Conservation (phyloP, 352 stramenopile genomes). For the Phytopythium mirpurense region DNA sequence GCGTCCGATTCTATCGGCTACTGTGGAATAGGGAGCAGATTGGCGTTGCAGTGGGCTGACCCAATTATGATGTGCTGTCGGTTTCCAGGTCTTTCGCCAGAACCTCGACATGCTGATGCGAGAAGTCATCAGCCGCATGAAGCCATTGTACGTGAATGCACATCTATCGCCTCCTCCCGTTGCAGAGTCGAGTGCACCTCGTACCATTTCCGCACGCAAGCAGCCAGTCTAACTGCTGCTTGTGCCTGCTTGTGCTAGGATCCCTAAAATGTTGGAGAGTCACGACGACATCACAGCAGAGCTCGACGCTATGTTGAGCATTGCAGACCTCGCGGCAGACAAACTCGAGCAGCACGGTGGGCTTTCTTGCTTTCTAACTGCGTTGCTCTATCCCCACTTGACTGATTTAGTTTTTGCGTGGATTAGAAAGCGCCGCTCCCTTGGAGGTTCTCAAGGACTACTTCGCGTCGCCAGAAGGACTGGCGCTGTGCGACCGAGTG, state of each 20-base stretch:
- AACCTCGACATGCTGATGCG: slow-evolving; percentile 50
- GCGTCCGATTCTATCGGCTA: not conserved
- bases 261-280: slow-evolving; percentile 38
- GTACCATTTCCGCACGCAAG: too few relatives aligned
- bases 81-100: slow-evolving; percentile 38
- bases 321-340: slow-evolving; percentile 34
- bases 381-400: not conserved
- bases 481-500: slow-evolving; percentile 57
- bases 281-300: slow-evolving; percentile 25
- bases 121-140: slow-evolving; percentile 24
- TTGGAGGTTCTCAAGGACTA: slow-evolving; percentile 38
- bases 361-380: not conserved
- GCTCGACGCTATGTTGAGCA: slow-evolving; percentile 30
- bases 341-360: slow-evolving; percentile 48
- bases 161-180: not conserved
- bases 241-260: slow-evolving; percentile 31
- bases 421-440: too few relatives aligned
- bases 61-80: not conserved
- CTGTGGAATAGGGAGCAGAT: too few relatives aligned
- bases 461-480: slow-evolving; percentile 35
- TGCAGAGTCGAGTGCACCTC: not conserved
- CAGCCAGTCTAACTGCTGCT: not conserved
- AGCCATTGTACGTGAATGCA: slow-evolving; percentile 7
- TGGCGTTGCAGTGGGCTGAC: not conserved
- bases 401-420: not conserved